Evolutionary conservation across 1,284 basidiomycete species (phyloP).

Genomic region (Wallemia ichthyophaga): DNA sequence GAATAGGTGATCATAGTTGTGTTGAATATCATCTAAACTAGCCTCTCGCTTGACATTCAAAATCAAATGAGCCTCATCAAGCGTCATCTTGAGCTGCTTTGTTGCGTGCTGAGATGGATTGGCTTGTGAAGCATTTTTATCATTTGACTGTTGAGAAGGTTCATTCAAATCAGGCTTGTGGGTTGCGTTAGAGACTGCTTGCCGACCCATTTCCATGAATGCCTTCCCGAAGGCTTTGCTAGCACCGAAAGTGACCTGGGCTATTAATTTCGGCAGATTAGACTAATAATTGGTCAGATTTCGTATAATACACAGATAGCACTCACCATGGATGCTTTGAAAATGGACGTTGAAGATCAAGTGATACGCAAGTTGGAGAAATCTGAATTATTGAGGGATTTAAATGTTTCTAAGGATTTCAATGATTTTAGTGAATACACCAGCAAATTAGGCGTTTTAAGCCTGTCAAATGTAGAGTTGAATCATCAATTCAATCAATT

Average conservation of each 20-base stretch:
- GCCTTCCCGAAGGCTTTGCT: slow-evolving; percentile 70
- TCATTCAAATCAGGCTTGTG: slow-evolving; percentile 9
- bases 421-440: not conserved
- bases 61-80: slow-evolving; percentile 84
- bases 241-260: slow-evolving; percentile 54
- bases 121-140: slow-evolving; percentile 42
- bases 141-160: slow-evolving; percentile 23
- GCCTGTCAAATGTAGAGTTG: not conserved
- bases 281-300: slow-evolving; percentile 12
- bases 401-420: not conserved
- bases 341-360: not conserved
- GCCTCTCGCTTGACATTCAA: slow-evolving; percentile 62
- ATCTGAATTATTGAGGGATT: not conserved
- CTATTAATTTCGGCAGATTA: slow-evolving; percentile 32
- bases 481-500: not conserved
- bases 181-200: slow-evolving; percentile 43
- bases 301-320: not conserved
- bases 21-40: slow-evolving; percentile 27
- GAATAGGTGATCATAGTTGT: slow-evolving; percentile 86
- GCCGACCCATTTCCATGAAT: slow-evolving; percentile 59
- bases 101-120: slow-evolving; percentile 44
- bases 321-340: not conserved
- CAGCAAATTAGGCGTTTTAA: not conserved
- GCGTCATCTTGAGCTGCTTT: slow-evolving; percentile 61
- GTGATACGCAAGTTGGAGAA: not conserved